Evolutionary conservation across 2,329 filamentous ascomycete genomes (phyloP).

Genomic region (Penicillium freii): DNA sequence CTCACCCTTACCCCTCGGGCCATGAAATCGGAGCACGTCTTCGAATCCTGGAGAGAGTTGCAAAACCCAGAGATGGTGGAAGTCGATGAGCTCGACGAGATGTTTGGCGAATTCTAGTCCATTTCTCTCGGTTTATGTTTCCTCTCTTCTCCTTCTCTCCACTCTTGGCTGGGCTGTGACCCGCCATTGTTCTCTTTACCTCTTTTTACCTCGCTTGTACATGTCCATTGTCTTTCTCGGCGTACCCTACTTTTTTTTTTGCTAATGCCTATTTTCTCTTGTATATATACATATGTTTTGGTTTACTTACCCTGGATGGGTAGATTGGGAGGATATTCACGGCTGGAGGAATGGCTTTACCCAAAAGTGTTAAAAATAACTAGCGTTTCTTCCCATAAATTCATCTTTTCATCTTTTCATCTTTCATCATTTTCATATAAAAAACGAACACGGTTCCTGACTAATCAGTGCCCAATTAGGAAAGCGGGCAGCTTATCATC

Average conservation of each 20-base stretch:
- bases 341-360: constrained; percentile 14
- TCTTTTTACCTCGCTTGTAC: constrained; percentile 17
- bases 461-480: not conserved
- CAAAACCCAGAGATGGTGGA: constrained; percentile 83
- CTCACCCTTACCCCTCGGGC: constrained; percentile 40
- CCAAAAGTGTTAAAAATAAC: constrained; percentile 15
- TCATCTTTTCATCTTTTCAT: not conserved
- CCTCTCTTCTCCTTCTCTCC: constrained; percentile 15
- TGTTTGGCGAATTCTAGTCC: constrained; percentile 70
- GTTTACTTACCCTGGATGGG: constrained; percentile 24
- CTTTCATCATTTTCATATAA: not conserved
- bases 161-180: constrained; percentile 18
- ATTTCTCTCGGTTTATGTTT: not conserved
- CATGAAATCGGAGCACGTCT: constrained; percentile 40
- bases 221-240: constrained; percentile 18
- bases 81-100: constrained; percentile 85
- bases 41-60: constrained; percentile 59
- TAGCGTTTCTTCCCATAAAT: constrained; percentile 9
- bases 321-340: constrained; percentile 14
- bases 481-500: not conserved
- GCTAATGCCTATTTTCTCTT: constrained; percentile 21
- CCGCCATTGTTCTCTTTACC: constrained; percentile 13
- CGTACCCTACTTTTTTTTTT: constrained; percentile 8
- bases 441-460: not conserved
- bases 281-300: constrained; percentile 26